phyloP scores from a whole-genome alignment of 306 rosid species.

The Dalbergia cochinchinensis region DNA sequence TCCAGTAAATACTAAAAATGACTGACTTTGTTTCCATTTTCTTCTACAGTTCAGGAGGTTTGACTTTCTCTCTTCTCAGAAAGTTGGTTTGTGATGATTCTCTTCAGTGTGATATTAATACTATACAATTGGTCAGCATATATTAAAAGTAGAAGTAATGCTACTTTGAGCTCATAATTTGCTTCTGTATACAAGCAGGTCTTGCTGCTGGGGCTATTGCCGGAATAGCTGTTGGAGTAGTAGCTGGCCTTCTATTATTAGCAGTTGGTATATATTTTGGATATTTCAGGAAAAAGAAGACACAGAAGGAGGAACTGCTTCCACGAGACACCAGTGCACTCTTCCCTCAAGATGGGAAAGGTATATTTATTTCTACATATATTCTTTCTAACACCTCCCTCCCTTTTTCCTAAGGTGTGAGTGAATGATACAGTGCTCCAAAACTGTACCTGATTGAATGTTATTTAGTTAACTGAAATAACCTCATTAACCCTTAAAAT shows the following conservation, averaged over 20 bases:
- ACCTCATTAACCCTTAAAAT: background rate
- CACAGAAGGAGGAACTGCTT: slow-evolving; percentile 38
- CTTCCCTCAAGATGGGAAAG: slow-evolving; percentile 57
- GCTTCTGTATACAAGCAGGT: slow-evolving; percentile 64
- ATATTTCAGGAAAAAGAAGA: slow-evolving; percentile 63
- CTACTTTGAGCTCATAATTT: slow-evolving; percentile 53
- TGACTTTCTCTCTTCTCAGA: slow-evolving; percentile 55
- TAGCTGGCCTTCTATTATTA: slow-evolving; percentile 67
- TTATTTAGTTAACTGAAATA: slow-evolving; percentile 1
- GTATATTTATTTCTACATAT: slow-evolving; percentile 48
- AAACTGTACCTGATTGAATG: slow-evolving; percentile 11
- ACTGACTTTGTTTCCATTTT: slow-evolving; percentile 45
- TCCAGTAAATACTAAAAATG: slow-evolving; percentile 10
- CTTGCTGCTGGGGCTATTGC: slow-evolving; percentile 72
- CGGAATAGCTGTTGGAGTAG: slow-evolving; percentile 69
- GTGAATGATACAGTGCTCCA: slow-evolving; percentile 22
- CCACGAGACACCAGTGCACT: slow-evolving; percentile 52
- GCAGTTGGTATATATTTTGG: slow-evolving; percentile 59
- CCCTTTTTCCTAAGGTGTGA: background rate
- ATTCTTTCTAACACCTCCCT: slow-evolving; percentile 20
- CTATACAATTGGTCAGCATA: slow-evolving; percentile 31
- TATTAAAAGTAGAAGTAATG: slow-evolving; percentile 30
- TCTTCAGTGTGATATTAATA: slow-evolving; percentile 38
- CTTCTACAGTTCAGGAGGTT: slow-evolving; percentile 80
- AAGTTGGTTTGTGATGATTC: slow-evolving; percentile 45